Conservation (phyloP, 2,329 filamentous ascomycete genomes). For the Botryotinia calthae region DNA sequence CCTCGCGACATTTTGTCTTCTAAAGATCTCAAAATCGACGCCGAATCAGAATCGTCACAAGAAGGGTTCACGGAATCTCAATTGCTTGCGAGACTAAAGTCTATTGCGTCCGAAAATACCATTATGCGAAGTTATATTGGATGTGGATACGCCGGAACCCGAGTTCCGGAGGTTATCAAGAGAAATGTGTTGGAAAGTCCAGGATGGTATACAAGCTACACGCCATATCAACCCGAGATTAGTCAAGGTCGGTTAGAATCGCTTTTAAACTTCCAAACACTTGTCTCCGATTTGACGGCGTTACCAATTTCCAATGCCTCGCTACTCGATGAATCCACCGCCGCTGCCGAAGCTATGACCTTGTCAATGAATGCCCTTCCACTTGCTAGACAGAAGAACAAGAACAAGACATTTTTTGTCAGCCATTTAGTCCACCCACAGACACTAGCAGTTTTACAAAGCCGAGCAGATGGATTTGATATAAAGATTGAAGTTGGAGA, state of each 20-base stretch:
- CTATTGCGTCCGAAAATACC: slow-evolving; percentile 58
- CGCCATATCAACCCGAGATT: slow-evolving; percentile 95
- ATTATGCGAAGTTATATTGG: slow-evolving; percentile 72
- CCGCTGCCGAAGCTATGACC: slow-evolving; percentile 94
- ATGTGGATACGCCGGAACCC: slow-evolving; percentile 83
- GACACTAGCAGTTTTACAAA: slow-evolving; percentile 78
- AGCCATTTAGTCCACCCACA: slow-evolving; percentile 80
- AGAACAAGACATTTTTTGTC: slow-evolving; percentile 79
- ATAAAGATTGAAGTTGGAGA: slow-evolving; percentile 75
- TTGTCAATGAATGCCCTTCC: slow-evolving; percentile 78
- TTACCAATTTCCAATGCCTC: slow-evolving; percentile 89
- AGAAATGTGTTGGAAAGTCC: slow-evolving; percentile 90
- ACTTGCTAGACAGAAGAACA: slow-evolving; percentile 66
- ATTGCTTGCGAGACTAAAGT: slow-evolving; percentile 52
- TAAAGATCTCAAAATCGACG: slow-evolving; percentile 57
- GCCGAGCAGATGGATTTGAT: slow-evolving; percentile 86
- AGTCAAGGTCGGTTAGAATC: slow-evolving; percentile 92
- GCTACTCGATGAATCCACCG: slow-evolving; percentile 85
- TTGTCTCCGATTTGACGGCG: slow-evolving; percentile 84
- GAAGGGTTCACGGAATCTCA: slow-evolving; percentile 53
- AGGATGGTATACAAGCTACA: slow-evolving; percentile 97
- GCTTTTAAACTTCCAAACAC: slow-evolving; percentile 90
- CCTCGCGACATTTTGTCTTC: slow-evolving; percentile 74
- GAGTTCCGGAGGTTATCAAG: slow-evolving; percentile 85
- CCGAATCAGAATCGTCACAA: slow-evolving; percentile 38